Evolutionary conservation across 352 stramenopile genomes (phyloP), one percentile per base, ranked within the genome.

Genomic region (Phytophthora colocasiae): DNA sequence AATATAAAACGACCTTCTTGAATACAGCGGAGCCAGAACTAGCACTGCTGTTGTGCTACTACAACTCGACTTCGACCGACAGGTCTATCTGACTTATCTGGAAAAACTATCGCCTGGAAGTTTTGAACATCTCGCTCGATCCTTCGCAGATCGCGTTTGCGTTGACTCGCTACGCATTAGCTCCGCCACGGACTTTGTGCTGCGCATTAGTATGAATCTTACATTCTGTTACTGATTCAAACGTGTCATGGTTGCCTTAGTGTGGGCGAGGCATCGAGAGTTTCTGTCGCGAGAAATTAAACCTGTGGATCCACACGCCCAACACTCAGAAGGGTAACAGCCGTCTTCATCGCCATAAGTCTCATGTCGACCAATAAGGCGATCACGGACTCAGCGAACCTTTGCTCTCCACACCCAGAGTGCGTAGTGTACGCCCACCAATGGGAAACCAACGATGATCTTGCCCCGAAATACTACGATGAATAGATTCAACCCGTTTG

Each of bases 161-260:
- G 62, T 79, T 10, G 67, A 80, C 31, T 79, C 66, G 1, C 60
- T 82, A 29, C 74, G 71, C 0, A 69, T 78, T 36, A 41, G 5
- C 22, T 71, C 74, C 3, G 8, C 57, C 0, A 11, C 62, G 2
- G 57, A 73, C 10, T 63, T 80, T 17, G 58, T 57, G 6, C 34
- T 75, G 2, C 70, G 58, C 1, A 58, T 79, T 8, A 51, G 59
- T 32, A 66, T 61, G 55, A 82, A 71, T 24, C 22, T 75, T 24
- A 40, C 63, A 2, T 72, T 79, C 27, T 77, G 62, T 24, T 58
- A 69, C n/a, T 59, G 70, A 10, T 71, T 79, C 19, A 24, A 69
- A 11, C 55, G 58, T 0, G 58, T 80, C 3, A 6, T 73, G 10
- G 49, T 66, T 9, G 15, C 50, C 0, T 31, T 76, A 2, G 22